Base-by-base conservation (phyloP, 2,329 filamentous ascomycete species). In the Onygenales sp. region DNA sequence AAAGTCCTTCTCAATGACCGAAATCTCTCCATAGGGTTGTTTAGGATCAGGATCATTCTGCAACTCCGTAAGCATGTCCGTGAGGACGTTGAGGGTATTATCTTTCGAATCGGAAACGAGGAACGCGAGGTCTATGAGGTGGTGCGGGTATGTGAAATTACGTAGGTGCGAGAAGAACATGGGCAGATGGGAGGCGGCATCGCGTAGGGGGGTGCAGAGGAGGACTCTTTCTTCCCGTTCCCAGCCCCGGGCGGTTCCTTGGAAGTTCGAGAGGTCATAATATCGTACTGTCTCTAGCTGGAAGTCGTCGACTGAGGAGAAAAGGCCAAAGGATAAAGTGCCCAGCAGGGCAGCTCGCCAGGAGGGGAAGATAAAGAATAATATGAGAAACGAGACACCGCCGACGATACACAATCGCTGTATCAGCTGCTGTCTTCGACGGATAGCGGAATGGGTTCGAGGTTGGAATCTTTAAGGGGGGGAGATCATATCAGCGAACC, bases 151-250 rank as follows among this genome's bases (percentile, higher is more conserved):
- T 14, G 93, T 98, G 60, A 98, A 86, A 72, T 98, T 98, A 61
- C 84, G 85, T 55, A 98, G 78, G 68, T 98, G 94, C n/a, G 87
- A 86, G 74, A 98, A 98, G 80, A 98, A 97, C 92, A 98, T 97
- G 57, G 86, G 82, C 48, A 98, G 74, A 77, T 98, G 93, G 31
- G 88, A 80, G 65, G 94, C 85, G 45, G 93, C 93, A 70, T 98
- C 94, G 70, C 93, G 83, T 53, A 98, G 80, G 44, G 93, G 93
- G 13, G 95, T 93, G 70, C 93, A 97, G 54, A 98, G 81, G 35
- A 98, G 78, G 60, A 98, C 95, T 59, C 93, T 84, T 74, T 98
- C 93, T 69, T 95, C 93, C 55, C 90, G 81, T 71, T 97, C 92
- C 93, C 93, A 98, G 5, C 93, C 94, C 59, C 87, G 84, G 51